phyloP scores from a whole-genome alignment of 108 stramenopile species.

The Heterococcus sp. region DNA sequence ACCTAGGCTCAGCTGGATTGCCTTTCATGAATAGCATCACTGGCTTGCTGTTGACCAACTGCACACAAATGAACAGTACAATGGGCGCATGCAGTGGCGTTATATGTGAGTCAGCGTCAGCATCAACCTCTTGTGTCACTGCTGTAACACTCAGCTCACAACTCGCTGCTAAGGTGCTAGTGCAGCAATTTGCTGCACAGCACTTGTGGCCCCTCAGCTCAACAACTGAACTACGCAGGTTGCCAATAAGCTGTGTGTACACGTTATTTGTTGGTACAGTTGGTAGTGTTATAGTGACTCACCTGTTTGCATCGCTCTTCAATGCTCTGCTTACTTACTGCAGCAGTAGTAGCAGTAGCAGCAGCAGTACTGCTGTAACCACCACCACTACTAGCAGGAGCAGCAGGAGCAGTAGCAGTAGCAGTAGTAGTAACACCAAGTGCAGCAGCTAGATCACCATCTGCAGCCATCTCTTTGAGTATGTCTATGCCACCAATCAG shows the following conservation, averaged over 20 bases:
- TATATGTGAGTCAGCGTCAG: not conserved
- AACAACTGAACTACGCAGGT: too few relatives aligned
- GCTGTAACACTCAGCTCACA: not conserved
- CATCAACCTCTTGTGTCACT: not conserved
- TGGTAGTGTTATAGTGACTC: not conserved
- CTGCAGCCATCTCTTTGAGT: conserved; percentile 74
- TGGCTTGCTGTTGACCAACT: conserved; percentile 69
- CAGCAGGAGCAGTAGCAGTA: not conserved
- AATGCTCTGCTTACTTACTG: conserved; percentile 7
- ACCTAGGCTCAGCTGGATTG: conserved; percentile 69
- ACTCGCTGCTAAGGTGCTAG: not conserved
- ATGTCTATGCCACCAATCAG: conserved; percentile 95
- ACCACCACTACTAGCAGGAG: not conserved
- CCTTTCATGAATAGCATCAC: conserved; percentile 96
- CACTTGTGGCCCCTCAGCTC: too few relatives aligned
- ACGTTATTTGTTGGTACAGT: not conserved
- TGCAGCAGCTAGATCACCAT: conserved; percentile 35
- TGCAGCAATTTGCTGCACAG: not conserved
- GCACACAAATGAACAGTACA: conserved; percentile 71
- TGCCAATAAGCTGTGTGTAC: too few relatives aligned
- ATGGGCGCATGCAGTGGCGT: not conserved
- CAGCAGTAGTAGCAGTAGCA: not conserved
- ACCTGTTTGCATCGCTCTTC: not conserved
- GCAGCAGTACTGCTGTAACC: not conserved
- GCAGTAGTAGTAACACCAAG: conserved; percentile 21